Conservation (phyloP, 106 monocot genomes). For the Acorus gramineus region DNA sequence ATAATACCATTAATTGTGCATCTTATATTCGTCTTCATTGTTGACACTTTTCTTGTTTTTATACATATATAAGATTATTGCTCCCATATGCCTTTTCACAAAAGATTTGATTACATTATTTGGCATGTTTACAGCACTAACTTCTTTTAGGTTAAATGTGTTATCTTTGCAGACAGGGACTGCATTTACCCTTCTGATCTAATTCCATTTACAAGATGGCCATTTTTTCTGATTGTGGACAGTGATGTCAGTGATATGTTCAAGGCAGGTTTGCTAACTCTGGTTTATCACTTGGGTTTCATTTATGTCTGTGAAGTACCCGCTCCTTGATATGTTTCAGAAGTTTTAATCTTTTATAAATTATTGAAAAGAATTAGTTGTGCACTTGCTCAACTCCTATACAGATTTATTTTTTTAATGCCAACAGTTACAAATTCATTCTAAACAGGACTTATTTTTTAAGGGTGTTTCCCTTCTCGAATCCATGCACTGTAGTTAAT, state of each 20-base stretch:
- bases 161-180: conserved; percentile 45
- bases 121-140: too few relatives aligned
- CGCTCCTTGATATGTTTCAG: too few relatives aligned
- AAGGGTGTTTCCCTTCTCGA: background rate
- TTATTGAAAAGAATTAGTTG: too few relatives aligned
- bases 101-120: too few relatives aligned
- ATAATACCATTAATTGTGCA: too few relatives aligned
- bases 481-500: background rate
- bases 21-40: background rate
- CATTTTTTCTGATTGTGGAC: conserved; percentile 86
- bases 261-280: conserved; percentile 77
- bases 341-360: too few relatives aligned
- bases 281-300: conserved; percentile 3
- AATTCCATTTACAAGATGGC: conserved; percentile 89
- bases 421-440: background rate
- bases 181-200: conserved; percentile 79
- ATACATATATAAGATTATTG: background rate
- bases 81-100: too few relatives aligned
- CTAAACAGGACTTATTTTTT: background rate
- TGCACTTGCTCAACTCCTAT: too few relatives aligned
- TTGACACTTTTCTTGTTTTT: background rate
- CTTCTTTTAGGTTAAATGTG: background rate
- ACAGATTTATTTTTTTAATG: too few relatives aligned
- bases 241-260: conserved; percentile 62
- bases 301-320: too few relatives aligned